Base-by-base conservation (phyloP, 1,139 yeast genomes). In the Geotrichum aggregatum region DNA sequence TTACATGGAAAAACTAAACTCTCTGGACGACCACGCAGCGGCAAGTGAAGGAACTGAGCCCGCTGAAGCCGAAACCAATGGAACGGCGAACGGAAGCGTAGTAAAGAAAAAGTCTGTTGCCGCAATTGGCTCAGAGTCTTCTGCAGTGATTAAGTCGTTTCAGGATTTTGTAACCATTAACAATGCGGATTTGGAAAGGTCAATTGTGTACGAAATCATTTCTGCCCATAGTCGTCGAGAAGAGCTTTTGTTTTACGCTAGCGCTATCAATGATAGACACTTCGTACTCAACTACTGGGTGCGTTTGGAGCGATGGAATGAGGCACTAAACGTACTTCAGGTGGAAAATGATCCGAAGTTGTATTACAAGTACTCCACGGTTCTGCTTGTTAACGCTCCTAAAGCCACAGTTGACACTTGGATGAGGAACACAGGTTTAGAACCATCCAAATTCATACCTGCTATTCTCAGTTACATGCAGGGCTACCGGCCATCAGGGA, bases 331-430 rank as follows among this genome's bases (percentile, higher is more conserved):
- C 50, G 77, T 82, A 0, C 66, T 88, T 47, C 77, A 79, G 45
- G 71, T 74, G 43, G 79, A 79, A 54, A 71, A 74, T 22, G 75
- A 78, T 45, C 70, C 76, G 1, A 74, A 74, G 1, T 66, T 79
- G 8, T 76, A 85, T 2, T 88, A 88, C 68, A 76, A 78, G 54
- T 81, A 81, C 55, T 76, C 97, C 0, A 81, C 85, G 0, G 81
- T 82, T 0, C 67, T 92, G 39, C 67, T 92, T 52, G 73, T 83
- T 3, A 86, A 87, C 61, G 70, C 78, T 8, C 92, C 99, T 0
- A 72, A 72, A 35, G 76, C 75, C 13, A 87, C 96, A 0, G 80
- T 87, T 1, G 86, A 84, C 43, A 76, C 87, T 0, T 92, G 97
- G 98, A 76, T 87, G 63, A 76, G 83, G 54, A 65, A 80, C 34